Evolutionary conservation across 2,329 filamentous ascomycete genomes (phyloP).

Genomic region (Lanzia echinophila): DNA sequence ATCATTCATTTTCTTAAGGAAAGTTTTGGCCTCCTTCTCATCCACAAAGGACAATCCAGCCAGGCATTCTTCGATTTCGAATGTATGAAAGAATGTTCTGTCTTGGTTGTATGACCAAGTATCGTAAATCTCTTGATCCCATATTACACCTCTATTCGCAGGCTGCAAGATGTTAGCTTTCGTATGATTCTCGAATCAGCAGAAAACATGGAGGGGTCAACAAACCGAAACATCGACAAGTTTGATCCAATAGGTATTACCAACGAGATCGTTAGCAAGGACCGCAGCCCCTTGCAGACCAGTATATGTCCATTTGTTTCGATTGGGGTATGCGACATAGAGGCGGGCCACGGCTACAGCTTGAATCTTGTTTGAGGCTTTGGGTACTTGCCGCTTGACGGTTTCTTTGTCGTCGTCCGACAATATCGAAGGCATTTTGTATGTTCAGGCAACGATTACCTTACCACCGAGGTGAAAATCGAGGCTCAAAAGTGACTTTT

Average conservation of each 20-base stretch:
- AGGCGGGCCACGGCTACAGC: slow-evolving; percentile 89
- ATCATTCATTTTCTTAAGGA: slow-evolving; percentile 96
- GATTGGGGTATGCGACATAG: slow-evolving; percentile 86
- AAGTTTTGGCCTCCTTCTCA: slow-evolving; percentile 95
- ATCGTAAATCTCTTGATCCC: slow-evolving; percentile 98
- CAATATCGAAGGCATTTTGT: slow-evolving; percentile 46
- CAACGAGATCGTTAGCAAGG: slow-evolving; percentile 87
- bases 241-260: slow-evolving; percentile 96
- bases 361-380: slow-evolving; percentile 94
- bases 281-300: slow-evolving; percentile 88
- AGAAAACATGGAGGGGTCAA: slow-evolving; percentile 20
- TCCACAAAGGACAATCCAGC: slow-evolving; percentile 89
- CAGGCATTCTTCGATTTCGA: slow-evolving; percentile 88
- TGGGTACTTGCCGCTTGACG: slow-evolving; percentile 90
- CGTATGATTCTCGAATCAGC: too few relatives aligned
- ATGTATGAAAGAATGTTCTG: slow-evolving; percentile 94
- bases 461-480: slow-evolving; percentile 19
- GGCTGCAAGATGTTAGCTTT: slow-evolving; percentile 43
- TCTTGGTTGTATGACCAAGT: slow-evolving; percentile 94
- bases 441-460: slow-evolving; percentile 2
- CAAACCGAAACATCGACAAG: slow-evolving; percentile 91
- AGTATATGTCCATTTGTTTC: slow-evolving; percentile 84
- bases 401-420: slow-evolving; percentile 93
- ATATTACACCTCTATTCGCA: slow-evolving; percentile 76
- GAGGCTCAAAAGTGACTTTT: too few relatives aligned